Evolutionary conservation across 805 yeast species (phyloP).

Genomic region (Myxozyma sirexii): DNA sequence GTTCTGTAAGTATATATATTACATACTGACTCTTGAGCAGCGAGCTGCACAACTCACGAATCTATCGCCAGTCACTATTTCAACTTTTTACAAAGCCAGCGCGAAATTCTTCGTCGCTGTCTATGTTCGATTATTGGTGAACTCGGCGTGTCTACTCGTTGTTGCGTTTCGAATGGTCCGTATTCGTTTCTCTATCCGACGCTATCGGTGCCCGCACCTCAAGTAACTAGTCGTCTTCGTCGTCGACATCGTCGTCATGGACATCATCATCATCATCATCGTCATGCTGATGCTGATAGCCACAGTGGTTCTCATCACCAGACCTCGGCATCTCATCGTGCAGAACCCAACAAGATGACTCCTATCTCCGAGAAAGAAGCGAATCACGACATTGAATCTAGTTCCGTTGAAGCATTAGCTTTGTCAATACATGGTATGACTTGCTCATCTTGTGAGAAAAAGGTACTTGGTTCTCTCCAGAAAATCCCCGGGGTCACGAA

Average conservation of each 20-base stretch:
- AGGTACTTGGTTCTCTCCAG: conserved; percentile 8
- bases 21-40: no score
- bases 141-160: conserved; percentile 1
- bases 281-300: background rate
- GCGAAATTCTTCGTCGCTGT: conserved; percentile 23
- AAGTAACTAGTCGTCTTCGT: background rate
- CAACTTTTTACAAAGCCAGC: conserved; percentile 8
- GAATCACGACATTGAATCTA: conserved; percentile 11
- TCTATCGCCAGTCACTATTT: conserved; percentile 22
- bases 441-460: conserved; percentile 25
- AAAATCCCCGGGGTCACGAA: conserved; percentile 10
- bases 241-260: background rate
- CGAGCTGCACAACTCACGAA: conserved; percentile 12
- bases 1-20: background rate
- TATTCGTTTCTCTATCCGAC: conserved; percentile 7
- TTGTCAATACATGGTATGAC: conserved; percentile 27
- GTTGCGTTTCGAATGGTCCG: conserved; percentile 15
- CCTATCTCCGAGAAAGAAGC: background rate
- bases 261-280: background rate
- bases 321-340: background rate
- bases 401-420: conserved; percentile 3
- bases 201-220: background rate
- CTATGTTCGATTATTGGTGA: conserved; percentile 15
- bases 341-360: background rate
- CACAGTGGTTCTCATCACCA: no score